phyloP scores from a whole-genome alignment of 2,329 filamentous ascomycete genomes.

The Diatrype stigma region DNA sequence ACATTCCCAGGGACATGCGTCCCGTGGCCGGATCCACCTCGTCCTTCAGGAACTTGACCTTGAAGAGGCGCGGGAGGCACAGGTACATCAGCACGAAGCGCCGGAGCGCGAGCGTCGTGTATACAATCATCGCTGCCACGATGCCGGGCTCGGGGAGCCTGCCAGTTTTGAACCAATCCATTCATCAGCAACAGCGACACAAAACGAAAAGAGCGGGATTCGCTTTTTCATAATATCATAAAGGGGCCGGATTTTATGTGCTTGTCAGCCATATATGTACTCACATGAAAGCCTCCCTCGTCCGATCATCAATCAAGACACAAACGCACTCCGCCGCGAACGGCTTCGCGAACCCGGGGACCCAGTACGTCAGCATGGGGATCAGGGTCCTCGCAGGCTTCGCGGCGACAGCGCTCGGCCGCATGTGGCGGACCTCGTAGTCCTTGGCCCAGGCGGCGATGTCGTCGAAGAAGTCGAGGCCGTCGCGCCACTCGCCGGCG shows the following conservation, averaged over 20 bases:
- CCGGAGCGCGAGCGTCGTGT: constrained; percentile 46
- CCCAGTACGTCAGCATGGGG: constrained; percentile 53
- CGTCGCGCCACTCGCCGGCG: constrained; percentile 38
- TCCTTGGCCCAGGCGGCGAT: constrained; percentile 42
- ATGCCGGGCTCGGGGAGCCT: constrained; percentile 42
- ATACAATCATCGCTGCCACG: constrained; percentile 34
- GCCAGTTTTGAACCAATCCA: neutral
- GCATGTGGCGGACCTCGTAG: constrained; percentile 60
- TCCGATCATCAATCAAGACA: constrained; percentile 59
- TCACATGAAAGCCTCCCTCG: constrained; percentile 63
- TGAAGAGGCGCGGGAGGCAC: constrained; percentile 50
- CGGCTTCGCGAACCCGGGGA: constrained; percentile 42
- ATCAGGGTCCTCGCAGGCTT: constrained; percentile 56
- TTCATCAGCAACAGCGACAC: neutral
- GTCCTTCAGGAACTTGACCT: constrained; percentile 36
- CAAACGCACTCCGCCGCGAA: constrained; percentile 48
- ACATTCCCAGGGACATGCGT: constrained; percentile 40
- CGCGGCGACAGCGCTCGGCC: constrained; percentile 45
- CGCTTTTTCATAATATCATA: too few relatives aligned
- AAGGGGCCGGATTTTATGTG: too few relatives aligned
- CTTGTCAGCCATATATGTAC: constrained; percentile 21
- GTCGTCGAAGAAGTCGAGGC: constrained; percentile 48
- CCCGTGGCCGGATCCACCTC: constrained; percentile 50
- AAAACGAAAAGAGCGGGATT: neutral
- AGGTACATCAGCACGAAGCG: constrained; percentile 55